Evolutionary conservation across 768 basidiomycete species (phyloP).

Genomic region (Suillus sp.): DNA sequence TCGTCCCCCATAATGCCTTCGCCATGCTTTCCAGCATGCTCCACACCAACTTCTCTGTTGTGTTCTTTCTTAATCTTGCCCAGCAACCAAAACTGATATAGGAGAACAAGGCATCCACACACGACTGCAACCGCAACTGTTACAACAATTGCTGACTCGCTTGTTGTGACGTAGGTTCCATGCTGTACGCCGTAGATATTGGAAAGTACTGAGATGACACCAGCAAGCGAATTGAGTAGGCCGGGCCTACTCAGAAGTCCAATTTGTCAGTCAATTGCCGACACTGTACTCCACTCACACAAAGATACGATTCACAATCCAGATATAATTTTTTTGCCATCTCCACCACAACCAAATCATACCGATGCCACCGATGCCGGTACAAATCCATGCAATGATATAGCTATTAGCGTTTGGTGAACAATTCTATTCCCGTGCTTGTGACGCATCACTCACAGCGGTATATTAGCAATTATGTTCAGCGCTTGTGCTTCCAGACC

Average conservation of each 20-base stretch:
- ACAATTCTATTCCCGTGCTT: neutral
- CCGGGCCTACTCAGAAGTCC: slow-evolving; percentile 46
- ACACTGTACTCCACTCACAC: slow-evolving; percentile 39
- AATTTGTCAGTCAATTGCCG: slow-evolving; percentile 12
- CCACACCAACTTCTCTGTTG: slow-evolving; percentile 41
- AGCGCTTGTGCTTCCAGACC: slow-evolving; percentile 38
- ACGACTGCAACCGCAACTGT: slow-evolving; percentile 42
- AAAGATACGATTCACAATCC: slow-evolving; percentile 59
- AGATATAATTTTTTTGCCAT: slow-evolving; percentile 61
- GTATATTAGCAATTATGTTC: slow-evolving; percentile 41
- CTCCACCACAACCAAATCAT: slow-evolving; percentile 64
- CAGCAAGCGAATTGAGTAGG: slow-evolving; percentile 55
- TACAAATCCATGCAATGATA: slow-evolving; percentile 55
- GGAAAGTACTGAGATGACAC: slow-evolving; percentile 55
- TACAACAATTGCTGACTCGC: slow-evolving; percentile 50
- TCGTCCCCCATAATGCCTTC: slow-evolving; percentile 38
- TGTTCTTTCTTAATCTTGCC: slow-evolving; percentile 46
- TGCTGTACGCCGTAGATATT: slow-evolving; percentile 53
- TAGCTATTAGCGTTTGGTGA: slow-evolving; percentile 37
- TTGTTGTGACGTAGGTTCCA: slow-evolving; percentile 44
- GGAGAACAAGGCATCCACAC: slow-evolving; percentile 42
- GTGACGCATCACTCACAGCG: slow-evolving; percentile 43
- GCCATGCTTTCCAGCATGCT: slow-evolving; percentile 46
- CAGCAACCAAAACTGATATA: slow-evolving; percentile 50
- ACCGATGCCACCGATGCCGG: slow-evolving; percentile 52